Conservation (phyloP, 2,329 filamentous ascomycete species). For the Trichoderma sp. region DNA sequence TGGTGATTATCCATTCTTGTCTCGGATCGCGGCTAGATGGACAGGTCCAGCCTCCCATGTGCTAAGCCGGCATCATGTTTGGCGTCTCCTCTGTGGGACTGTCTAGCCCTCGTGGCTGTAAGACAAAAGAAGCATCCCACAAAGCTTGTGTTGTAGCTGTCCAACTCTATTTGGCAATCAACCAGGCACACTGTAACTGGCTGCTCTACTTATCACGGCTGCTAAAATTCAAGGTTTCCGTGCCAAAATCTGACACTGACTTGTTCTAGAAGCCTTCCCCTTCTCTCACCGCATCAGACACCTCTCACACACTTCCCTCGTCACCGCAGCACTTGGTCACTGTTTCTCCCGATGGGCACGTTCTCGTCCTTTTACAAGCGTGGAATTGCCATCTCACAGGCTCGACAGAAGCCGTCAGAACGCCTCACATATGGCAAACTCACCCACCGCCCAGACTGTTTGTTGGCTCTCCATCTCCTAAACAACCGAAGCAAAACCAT, state of each 20-base stretch:
- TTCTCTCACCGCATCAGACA: neutral
- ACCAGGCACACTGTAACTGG: neutral
- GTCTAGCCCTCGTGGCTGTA: neutral
- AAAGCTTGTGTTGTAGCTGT: conserved; percentile 8
- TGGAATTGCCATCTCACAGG: conserved; percentile 2
- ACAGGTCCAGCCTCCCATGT: neutral
- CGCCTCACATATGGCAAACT: neutral
- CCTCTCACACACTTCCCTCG: neutral
- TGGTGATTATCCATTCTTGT: neutral
- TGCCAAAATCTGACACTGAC: neutral
- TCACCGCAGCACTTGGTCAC: conserved; percentile 9
- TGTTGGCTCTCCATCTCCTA: neutral
- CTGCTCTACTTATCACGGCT: too few species aligned
- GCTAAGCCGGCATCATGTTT: neutral
- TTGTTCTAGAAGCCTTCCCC: conserved; percentile 8
- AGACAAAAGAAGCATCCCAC: neutral
- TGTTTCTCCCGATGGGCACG: neutral
- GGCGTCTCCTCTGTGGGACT: neutral
- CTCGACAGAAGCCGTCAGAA: neutral
- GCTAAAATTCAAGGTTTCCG: neutral
- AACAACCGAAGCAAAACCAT: neutral
- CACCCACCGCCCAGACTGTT: neutral
- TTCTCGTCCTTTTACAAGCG: neutral
- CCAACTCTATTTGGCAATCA: neutral
- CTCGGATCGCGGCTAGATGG: conserved; percentile 3